Base-by-base conservation (phyloP, 371 early-diverging fungal genomes). In the Mortierella sp. region DNA sequence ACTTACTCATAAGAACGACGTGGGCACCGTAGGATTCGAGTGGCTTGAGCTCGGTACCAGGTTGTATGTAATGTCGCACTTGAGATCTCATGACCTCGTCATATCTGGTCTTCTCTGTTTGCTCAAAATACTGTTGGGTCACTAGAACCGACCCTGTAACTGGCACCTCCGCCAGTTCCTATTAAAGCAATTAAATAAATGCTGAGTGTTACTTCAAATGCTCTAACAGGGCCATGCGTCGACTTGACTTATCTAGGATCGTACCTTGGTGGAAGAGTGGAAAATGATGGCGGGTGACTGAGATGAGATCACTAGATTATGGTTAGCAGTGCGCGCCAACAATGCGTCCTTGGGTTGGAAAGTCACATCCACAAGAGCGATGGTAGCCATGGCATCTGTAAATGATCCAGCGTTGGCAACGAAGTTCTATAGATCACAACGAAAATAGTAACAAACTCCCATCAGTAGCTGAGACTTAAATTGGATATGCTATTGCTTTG, bases 321-420 rank as follows among this genome's bases (percentile, higher is more conserved):
- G 78, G 26, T 54, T 57, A 5, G 66, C 72, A 12, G 77, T 39
- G 30, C 78, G 72, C 1, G 72, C 49, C 54, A 84, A 43, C 28
- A 52, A 59, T 1, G 78, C 67, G 1, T 75, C 74, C 49, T 83
- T 66, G 1, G 83, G 73, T 0, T 67, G 62, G 63, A 87, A 86
- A 5, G 89, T 84, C 9, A 90, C 58, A 60, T 88, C 89, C 55
- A 86, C 64, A 12, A 90, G 63, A 5, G 87, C 81, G n/a, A 90
- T 49, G 1, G 85, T 87, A 57, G 84, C 84, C 60, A 89, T 74
- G 1, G 86, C 63, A 58, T 88, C 87, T 0, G 87, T 84, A 28
- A 85, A 78, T 12, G 70, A 77, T 18, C 69, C 64, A 30, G 85
- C 65, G 24, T 86, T 78, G 49, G 78, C 74, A 11, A 89, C 77